Percentiles rank a stretch among this genome's conserved stretches.
Evolutionary conservation across 805 yeast genomes (phyloP).

Genomic region (Candida fluviatilis): DNA sequence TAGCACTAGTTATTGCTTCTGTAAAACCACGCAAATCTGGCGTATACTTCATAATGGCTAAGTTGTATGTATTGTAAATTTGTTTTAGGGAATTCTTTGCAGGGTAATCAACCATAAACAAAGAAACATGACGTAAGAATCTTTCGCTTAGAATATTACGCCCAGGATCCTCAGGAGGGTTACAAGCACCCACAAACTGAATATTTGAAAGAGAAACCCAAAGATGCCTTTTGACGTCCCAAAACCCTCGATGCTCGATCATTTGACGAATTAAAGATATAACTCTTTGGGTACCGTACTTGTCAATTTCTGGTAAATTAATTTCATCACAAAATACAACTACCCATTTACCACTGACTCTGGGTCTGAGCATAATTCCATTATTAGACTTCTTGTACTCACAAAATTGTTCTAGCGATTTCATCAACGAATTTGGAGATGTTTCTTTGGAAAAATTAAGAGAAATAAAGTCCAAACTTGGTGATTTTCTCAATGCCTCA

Average conservation of each 20-base stretch:
- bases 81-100: conserved; percentile 53
- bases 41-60: conserved; percentile 52
- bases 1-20: conserved; percentile 51
- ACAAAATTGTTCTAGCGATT: conserved; percentile 71
- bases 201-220: conserved; percentile 68
- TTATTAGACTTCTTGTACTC: conserved; percentile 47
- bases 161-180: conserved; percentile 81
- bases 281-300: conserved; percentile 68
- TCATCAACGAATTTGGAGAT: conserved; percentile 54
- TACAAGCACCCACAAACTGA: conserved; percentile 94
- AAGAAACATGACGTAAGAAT: conserved; percentile 61
- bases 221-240: conserved; percentile 52
- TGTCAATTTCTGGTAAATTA: conserved; percentile 71
- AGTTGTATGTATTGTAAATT: conserved; percentile 60
- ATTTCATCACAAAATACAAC: conserved; percentile 91
- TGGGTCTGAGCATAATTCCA: conserved; percentile 58
- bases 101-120: conserved; percentile 80
- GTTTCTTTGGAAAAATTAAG: conserved; percentile 84
- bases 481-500: conserved; percentile 57
- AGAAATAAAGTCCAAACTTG: conserved; percentile 56
- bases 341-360: conserved; percentile 59
- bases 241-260: conserved; percentile 71
- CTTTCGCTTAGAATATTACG: conserved; percentile 54
- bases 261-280: conserved; percentile 72
- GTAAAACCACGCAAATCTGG: conserved; percentile 59